Percentiles rank a stretch among this genome's conserved stretches.
Conservation (phyloP, 1,139 yeast species). For the Entelexis sorbosivorans region DNA sequence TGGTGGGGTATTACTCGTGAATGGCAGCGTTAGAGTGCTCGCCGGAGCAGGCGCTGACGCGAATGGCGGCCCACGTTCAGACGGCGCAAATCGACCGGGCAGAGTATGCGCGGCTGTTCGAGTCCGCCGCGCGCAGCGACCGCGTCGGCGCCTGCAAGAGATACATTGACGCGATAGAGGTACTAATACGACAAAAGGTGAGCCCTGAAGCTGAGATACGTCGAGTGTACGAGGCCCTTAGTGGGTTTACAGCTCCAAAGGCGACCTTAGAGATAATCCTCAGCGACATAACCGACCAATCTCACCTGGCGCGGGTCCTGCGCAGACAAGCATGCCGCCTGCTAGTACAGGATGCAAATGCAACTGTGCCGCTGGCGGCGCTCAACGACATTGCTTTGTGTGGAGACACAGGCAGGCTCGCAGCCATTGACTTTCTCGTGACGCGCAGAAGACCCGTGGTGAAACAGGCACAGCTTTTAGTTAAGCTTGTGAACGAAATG, state of each 20-base stretch:
- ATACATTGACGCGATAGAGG: slow-evolving; percentile 8
- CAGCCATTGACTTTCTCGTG: slow-evolving; percentile 14
- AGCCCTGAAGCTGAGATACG: slow-evolving; percentile 2
- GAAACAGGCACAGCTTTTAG: background rate
- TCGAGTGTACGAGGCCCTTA: background rate
- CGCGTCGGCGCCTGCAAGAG: background rate
- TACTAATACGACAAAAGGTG: slow-evolving; percentile 1
- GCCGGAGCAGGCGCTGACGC: slow-evolving; percentile 2
- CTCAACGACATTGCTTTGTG: background rate
- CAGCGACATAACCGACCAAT: background rate
- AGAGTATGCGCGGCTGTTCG: background rate
- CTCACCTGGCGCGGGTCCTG: background rate
- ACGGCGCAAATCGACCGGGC: background rate
- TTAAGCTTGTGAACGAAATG: background rate
- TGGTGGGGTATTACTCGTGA: background rate
- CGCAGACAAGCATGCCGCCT: slow-evolving; percentile 9
- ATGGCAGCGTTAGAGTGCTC: background rate
- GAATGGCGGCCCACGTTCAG: background rate
- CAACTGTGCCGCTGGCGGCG: background rate
- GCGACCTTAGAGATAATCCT: background rate
- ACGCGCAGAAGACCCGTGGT: slow-evolving; percentile 1
- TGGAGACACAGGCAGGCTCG: slow-evolving; percentile 10
- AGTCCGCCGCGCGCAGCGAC: background rate
- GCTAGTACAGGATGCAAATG: background rate
- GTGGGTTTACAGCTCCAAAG: background rate